Percentiles rank a stretch among this genome's conserved stretches.
Conservation (phyloP, 1,284 basidiomycete genomes). For the Sporisorium exsertum region DNA sequence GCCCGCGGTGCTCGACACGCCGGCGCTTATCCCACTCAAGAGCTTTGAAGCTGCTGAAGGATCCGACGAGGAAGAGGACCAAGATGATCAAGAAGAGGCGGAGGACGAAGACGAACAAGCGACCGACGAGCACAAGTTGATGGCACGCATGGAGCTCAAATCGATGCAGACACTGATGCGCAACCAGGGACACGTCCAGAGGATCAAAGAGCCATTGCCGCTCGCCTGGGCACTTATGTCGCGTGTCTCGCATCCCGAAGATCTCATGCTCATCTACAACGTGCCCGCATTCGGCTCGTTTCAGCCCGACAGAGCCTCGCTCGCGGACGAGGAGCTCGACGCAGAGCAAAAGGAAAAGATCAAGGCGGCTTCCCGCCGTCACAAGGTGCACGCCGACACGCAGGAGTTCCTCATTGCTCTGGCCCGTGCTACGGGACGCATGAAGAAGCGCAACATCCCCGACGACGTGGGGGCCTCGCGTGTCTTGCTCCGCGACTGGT, state of each 20-base stretch:
- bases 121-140: conserved; percentile 33
- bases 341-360: conserved; percentile 41
- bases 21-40: conserved; percentile 49
- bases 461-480: conserved; percentile 61
- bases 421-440: conserved; percentile 57
- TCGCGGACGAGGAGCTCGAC: conserved; percentile 48
- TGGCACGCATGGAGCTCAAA: conserved; percentile 47
- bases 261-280: conserved; percentile 66
- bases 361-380: conserved; percentile 38
- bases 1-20: conserved; percentile 61
- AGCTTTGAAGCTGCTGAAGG: conserved; percentile 33
- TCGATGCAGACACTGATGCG: conserved; percentile 61
- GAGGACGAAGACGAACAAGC: conserved; percentile 38
- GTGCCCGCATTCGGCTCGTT: conserved; percentile 64
- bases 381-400: conserved; percentile 60
- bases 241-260: conserved; percentile 58
- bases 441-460: conserved; percentile 61
- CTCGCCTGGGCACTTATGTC: conserved; percentile 58
- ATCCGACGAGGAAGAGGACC: conserved; percentile 21
- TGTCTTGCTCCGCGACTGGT: conserved; percentile 65
- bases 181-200: conserved; percentile 63
- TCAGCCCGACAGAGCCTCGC: conserved; percentile 41
- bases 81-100: conserved; percentile 30
- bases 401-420: conserved; percentile 65
- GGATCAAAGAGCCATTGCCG: conserved; percentile 62